phyloP scores from a whole-genome alignment of 306 rosid genomes.

The Glycyrrhiza uralensis region DNA sequence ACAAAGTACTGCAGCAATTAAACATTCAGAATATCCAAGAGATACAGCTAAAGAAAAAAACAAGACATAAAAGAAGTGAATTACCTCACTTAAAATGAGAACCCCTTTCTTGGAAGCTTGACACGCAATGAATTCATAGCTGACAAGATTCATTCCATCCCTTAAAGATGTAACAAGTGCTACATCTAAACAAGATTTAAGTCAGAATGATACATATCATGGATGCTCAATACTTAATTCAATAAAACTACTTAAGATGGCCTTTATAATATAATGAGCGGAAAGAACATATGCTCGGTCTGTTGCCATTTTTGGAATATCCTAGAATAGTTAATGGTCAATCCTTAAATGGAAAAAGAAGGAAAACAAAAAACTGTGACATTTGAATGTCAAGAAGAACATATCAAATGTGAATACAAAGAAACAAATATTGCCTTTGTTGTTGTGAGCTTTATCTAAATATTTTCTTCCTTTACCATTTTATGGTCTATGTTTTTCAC shows the following conservation, averaged over 20 bases:
- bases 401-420: background rate
- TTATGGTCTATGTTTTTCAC: background rate
- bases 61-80: background rate
- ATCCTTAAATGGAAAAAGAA: background rate
- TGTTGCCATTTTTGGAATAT: conserved; percentile 6
- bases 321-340: background rate
- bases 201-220: conserved; percentile 13
- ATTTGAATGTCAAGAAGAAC: background rate
- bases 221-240: background rate
- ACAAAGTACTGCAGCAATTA: background rate
- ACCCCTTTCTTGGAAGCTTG: conserved; percentile 96
- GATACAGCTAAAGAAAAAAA: background rate
- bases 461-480: background rate
- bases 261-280: background rate
- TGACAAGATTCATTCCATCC: conserved; percentile 99
- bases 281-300: background rate
- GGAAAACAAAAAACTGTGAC: background rate
- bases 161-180: conserved; percentile 95
- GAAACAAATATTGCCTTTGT: background rate
- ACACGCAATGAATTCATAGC: conserved; percentile 95
- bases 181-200: conserved; percentile 56
- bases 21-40: background rate
- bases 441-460: background rate
- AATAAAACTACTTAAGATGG: conserved; percentile 2
- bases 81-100: conserved; percentile 95